phyloP scores from a whole-genome alignment of 257 asterid genomes.

The Voacanga thouarsii region DNA sequence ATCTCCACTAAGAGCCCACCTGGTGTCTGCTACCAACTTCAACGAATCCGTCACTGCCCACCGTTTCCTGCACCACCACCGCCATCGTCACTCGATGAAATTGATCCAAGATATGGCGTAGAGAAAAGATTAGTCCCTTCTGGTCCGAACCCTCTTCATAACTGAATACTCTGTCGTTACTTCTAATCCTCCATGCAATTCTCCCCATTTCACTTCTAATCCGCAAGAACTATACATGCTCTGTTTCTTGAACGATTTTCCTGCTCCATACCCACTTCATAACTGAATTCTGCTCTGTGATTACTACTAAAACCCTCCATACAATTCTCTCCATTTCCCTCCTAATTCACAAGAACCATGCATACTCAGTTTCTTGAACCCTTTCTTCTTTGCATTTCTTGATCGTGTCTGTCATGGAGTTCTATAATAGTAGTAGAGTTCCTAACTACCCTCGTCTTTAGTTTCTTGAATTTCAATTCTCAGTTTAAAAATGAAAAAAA shows the following conservation, averaged over 20 bases:
- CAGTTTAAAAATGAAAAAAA: not conserved
- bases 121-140: constrained; percentile 80
- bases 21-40: constrained; percentile 32
- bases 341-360: not conserved
- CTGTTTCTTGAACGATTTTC: not conserved
- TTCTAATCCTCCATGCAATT: constrained; percentile 4
- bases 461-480: not conserved
- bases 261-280: not conserved
- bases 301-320: not conserved
- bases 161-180: constrained; percentile 26
- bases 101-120: constrained; percentile 79
- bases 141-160: constrained; percentile 93
- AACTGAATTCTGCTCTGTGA: not conserved
- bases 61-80: constrained; percentile 32
- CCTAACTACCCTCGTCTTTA: not conserved
- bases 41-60: constrained; percentile 56
- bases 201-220: not conserved
- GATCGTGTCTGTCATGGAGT: not conserved
- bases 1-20: constrained; percentile 31
- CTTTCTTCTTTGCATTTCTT: constrained; percentile 13
- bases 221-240: not conserved
- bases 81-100: constrained; percentile 33
- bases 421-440: not conserved
- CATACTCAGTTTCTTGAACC: not conserved
- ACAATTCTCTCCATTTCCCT: not conserved